A percentile compares a stretch with the other conserved stretches of the same genome.
phyloP scores from a whole-genome alignment of 2,329 filamentous ascomycete genomes.

The Hypoxylon sp. region DNA sequence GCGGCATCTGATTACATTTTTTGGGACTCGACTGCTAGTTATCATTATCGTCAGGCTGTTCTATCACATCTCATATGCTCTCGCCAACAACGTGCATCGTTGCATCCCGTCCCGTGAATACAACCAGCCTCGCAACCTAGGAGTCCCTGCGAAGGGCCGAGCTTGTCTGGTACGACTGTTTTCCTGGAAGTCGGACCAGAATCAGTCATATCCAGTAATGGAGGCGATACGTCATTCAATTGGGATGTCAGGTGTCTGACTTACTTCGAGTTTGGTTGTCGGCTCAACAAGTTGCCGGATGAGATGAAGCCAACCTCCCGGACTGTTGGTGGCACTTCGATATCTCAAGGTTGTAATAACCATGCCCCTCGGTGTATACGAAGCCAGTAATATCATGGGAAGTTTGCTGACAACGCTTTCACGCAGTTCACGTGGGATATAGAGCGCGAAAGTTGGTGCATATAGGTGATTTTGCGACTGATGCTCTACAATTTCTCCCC shows the following conservation, averaged over 20 bases:
- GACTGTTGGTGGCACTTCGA: neutral
- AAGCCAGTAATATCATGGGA: neutral
- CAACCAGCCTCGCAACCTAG: neutral
- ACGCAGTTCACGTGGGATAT: neutral
- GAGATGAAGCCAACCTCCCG: neutral
- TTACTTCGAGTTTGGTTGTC: neutral
- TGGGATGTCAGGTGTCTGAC: neutral
- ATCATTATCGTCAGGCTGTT: neutral
- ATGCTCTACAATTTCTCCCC: neutral
- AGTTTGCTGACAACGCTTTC: neutral
- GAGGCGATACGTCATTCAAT: neutral
- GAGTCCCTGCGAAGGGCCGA: neutral
- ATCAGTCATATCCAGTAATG: neutral
- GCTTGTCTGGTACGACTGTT: neutral
- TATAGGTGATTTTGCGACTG: neutral
- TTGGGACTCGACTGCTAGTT: neutral
- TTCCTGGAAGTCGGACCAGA: neutral
- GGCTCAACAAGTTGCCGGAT: neutral
- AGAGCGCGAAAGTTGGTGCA: neutral
- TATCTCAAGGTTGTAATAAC: too few species aligned
- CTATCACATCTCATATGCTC: slow-evolving; percentile 2
- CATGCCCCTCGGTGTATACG: too few species aligned
- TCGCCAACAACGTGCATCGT: neutral
- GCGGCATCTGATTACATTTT: slow-evolving; percentile 4
- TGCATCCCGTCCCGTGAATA: neutral